Evolutionary conservation across 768 basidiomycete species (phyloP).

Genomic region (Gloeopeniophorella convolvens): DNA sequence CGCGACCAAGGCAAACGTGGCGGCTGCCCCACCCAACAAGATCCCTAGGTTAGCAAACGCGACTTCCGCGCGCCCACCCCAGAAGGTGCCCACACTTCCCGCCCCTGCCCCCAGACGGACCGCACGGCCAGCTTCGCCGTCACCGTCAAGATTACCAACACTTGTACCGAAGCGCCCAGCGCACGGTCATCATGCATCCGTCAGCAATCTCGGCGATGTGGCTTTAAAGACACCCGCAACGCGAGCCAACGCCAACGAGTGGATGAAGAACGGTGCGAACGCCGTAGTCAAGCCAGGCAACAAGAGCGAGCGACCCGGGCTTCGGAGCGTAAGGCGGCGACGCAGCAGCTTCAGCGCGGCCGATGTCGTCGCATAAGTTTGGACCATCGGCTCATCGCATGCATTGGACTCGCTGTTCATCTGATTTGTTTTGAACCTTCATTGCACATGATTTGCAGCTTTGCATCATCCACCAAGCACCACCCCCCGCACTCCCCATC

Average conservation of each 20-base stretch:
- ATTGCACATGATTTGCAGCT: slow-evolving; percentile 8
- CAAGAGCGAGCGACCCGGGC: slow-evolving; percentile 67
- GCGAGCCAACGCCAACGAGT: slow-evolving; percentile 33
- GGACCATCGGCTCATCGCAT: slow-evolving; percentile 2
- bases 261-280: slow-evolving; percentile 69
- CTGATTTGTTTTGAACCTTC: slow-evolving; percentile 7
- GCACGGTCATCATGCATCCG: slow-evolving; percentile 36
- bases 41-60: slow-evolving; percentile 34
- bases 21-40: slow-evolving; percentile 33
- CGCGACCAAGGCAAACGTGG: slow-evolving; percentile 24
- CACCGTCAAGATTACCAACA: slow-evolving; percentile 73
- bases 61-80: slow-evolving; percentile 41
- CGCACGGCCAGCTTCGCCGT: slow-evolving; percentile 53
- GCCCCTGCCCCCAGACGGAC: slow-evolving; percentile 31
- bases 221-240: slow-evolving; percentile 34
- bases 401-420: slow-evolving; percentile 3
- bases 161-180: slow-evolving; percentile 42
- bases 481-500: neutral
- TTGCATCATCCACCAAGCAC: slow-evolving; percentile 4
- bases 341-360: slow-evolving; percentile 86
- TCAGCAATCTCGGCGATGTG: slow-evolving; percentile 44
- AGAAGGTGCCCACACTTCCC: slow-evolving; percentile 27
- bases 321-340: slow-evolving; percentile 66
- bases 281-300: slow-evolving; percentile 67
- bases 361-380: slow-evolving; percentile 66